Percentiles rank a stretch among this genome's conserved stretches.
Conservation (phyloP, 805 yeast genomes). For the Candida nanaspora region DNA sequence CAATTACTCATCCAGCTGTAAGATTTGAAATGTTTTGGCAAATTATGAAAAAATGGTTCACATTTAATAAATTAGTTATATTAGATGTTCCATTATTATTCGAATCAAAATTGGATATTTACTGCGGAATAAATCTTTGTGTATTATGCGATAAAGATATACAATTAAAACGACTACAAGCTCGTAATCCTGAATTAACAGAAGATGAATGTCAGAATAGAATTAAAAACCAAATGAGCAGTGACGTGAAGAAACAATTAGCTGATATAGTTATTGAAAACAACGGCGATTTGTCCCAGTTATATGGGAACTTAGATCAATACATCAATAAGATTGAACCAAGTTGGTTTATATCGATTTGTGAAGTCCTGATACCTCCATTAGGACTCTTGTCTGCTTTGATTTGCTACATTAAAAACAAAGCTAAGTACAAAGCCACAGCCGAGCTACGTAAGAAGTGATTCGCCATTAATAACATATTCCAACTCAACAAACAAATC, state of each 20-base stretch:
- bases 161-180: constrained; percentile 58
- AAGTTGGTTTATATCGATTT: constrained; percentile 7
- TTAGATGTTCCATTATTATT: constrained; percentile 88
- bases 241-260: constrained; percentile 43
- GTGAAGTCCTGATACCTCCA: constrained; percentile 12
- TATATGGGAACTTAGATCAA: constrained; percentile 36
- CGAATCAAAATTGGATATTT: constrained; percentile 62
- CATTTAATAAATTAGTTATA: constrained; percentile 53
- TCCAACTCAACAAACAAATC: too few species aligned
- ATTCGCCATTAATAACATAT: background rate
- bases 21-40: constrained; percentile 55
- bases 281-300: constrained; percentile 34
- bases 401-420: constrained; percentile 1
- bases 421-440: background rate
- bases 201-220: constrained; percentile 64
- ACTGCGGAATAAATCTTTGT: constrained; percentile 68
- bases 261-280: constrained; percentile 72
- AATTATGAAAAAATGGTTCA: constrained; percentile 49
- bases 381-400: constrained; percentile 11
- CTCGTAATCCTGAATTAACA: constrained; percentile 62
- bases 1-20: constrained; percentile 85
- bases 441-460: background rate
- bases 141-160: constrained; percentile 51
- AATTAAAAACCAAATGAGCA: constrained; percentile 70
- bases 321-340: constrained; percentile 35